Base-by-base conservation (phyloP, 352 stramenopile species). In the Blastocystis sp. region DNA sequence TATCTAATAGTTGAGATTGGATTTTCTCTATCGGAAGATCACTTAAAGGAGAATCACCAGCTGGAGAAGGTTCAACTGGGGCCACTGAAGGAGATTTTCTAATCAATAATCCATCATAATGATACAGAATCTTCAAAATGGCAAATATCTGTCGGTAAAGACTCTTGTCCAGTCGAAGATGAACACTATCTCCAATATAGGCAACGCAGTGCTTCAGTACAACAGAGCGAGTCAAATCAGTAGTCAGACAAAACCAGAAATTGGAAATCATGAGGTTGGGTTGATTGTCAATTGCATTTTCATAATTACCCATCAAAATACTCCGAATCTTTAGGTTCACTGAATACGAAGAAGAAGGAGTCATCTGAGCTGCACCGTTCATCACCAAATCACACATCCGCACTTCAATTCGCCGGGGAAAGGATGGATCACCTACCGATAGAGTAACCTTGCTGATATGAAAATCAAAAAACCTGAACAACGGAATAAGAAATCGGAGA, bases 141-240 rank as follows among this genome's bases (percentile, higher is more conserved):
- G 73, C 73, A 24, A 50, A 34, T 6, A 66, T n/a, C 26, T 85
- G 73, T 18, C 73, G 54, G 16, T 69, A 45, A 1, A 85, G 73
- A 68, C 73, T 85, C 16, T 85, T 66, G 24, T 85, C 73, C 13
- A 85, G n/a, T 43, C 73, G 73, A 9, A 85, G n/a, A 34, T 85
- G 73, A 24, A 85, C 26, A n/a, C 30, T 66, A 24, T 85, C 73
- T 66, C 73, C 73, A 11, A 85, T 18, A 43, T 65, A 50, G 24
- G 34, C 34, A 18, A 53, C 34, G 13, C 59, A 45, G 39, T 85
- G 47, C 20, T 47, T 59, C 9, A 85, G 4, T 26, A 85, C 13
- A 4, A 85, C 13, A 45, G 30, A 34, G 13, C 39, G 43, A 24
- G 26, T 24, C 20, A 85, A 45, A 18, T 85, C 73, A 20, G 26